Evolutionary conservation across 2,329 filamentous ascomycete genomes (phyloP), one percentile per base, ranked within the genome.

Genomic region (Nemania sp.): DNA sequence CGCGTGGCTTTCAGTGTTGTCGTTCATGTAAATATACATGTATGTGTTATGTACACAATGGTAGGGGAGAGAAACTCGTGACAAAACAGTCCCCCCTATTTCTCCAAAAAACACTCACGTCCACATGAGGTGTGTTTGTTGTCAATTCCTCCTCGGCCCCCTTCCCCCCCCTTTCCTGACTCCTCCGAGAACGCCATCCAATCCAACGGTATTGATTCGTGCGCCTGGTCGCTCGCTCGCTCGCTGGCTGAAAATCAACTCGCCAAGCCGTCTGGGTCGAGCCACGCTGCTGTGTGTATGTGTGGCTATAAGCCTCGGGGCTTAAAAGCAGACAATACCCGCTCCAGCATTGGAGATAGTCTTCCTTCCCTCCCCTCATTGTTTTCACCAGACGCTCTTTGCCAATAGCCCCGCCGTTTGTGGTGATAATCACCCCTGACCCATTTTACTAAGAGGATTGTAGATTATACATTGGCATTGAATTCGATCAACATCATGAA

Each of bases 401-500:
- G 40, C 51, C 43, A 18, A 34, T 46, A 35, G 43, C 48, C 21
- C 40, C 7, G 20, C 35, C 40, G 17, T 49, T 34, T 11, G 53
- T 25, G 11, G 21, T 21, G 35, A 48, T 39, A 10, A 50, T 54
- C 53, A 53, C 32, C 35, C 53, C 25, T 58, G 15, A 13, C 43
- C 15, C 56, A 42, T 57, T 60, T 66, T 57, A 20, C 55, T 54
- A 17, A 20, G 40, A 55, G 46, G 35, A 62, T 57, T 62, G 57
- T 60, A 59, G 55, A 70, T 68, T 68, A 70, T 68, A 68, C 65
- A 67, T 65, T 68, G 54, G 57, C 52, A 21, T 60, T 60, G 39
- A 57, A 43, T 67, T 67, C 57, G 60, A 62, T 48, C 54, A 54
- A 55, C 46, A 42, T 56, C 43, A 59, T 60, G 52, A 59, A 55